phyloP scores from a whole-genome alignment of 2,329 filamentous ascomycete species.

The Juglanconis sp. region DNA sequence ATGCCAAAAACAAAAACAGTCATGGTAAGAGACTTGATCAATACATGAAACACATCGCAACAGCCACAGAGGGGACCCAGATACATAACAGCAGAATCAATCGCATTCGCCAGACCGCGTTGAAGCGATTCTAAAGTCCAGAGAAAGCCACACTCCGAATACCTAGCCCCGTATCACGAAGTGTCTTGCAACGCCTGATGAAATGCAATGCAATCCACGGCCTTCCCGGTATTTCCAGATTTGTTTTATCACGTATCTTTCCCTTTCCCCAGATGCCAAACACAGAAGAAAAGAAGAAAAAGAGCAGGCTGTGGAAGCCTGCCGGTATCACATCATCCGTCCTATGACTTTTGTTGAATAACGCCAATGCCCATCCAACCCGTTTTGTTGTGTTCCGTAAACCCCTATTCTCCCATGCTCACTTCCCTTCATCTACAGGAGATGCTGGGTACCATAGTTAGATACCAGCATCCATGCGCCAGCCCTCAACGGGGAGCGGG shows the following conservation, averaged over 20 bases:
- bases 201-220: slow-evolving; percentile 28
- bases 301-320: slow-evolving; percentile 18
- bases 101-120: slow-evolving; percentile 29
- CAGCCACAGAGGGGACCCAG: too few species aligned
- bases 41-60: too few species aligned
- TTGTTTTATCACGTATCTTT: not conserved
- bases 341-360: slow-evolving; percentile 20
- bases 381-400: not conserved
- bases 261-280: not conserved
- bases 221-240: slow-evolving; percentile 18
- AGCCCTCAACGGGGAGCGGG: slow-evolving; percentile 83
- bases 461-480: slow-evolving; percentile 59
- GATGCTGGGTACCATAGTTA: slow-evolving; percentile 33
- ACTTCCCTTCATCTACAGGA: slow-evolving; percentile 6
- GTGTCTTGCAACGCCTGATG: slow-evolving; percentile 31
- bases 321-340: slow-evolving; percentile 19
- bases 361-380: slow-evolving; percentile 11
- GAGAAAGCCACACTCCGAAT: slow-evolving; percentile 28
- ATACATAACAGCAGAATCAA: too few species aligned
- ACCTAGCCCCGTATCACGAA: slow-evolving; percentile 20
- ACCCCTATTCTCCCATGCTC: not conserved
- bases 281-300: slow-evolving; percentile 5
- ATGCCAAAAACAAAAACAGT: too few species aligned
- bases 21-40: too few species aligned
- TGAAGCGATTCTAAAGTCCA: slow-evolving; percentile 34